These are phyloP conservation scores for Tylopilus vinaceipallidus DNA, from an alignment of 768 basidiomycete genomes.

Conservation along the genomic window DNA sequence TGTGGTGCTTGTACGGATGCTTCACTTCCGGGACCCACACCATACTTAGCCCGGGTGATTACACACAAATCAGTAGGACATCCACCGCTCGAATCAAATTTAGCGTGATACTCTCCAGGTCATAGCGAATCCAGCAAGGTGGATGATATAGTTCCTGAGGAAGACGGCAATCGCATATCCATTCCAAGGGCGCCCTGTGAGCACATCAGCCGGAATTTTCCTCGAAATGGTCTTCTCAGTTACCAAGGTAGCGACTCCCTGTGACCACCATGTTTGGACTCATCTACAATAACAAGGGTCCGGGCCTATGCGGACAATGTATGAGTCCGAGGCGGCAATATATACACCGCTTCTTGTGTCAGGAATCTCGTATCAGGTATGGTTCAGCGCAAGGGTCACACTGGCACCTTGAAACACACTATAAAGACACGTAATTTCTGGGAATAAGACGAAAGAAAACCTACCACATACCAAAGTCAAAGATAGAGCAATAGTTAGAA, in stretches of 20 bases:
- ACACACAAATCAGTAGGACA: not conserved
- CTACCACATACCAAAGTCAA: slow-evolving; percentile 12
- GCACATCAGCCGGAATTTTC: not conserved
- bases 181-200: slow-evolving; percentile 56
- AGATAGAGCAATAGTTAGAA: slow-evolving; percentile 4
- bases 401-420: slow-evolving; percentile 70
- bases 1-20: slow-evolving; percentile 40
- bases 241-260: slow-evolving; percentile 51
- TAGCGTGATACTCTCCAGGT: slow-evolving; percentile 45
- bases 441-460: not conserved
- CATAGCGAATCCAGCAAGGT: slow-evolving; percentile 52
- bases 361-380: slow-evolving; percentile 57
- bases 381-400: no score
- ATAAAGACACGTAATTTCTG: not conserved
- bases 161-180: slow-evolving; percentile 53
- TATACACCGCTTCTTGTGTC: slow-evolving; percentile 49
- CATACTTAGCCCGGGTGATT: not conserved
- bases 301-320: slow-evolving; percentile 51
- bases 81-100: slow-evolving; percentile 52
- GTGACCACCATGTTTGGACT: slow-evolving; percentile 45
- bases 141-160: slow-evolving; percentile 54
- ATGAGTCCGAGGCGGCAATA: slow-evolving; percentile 51
- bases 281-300: slow-evolving; percentile 32
- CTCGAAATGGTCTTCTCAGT: not conserved
- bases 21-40: slow-evolving; percentile 53